A percentile compares a stretch with the other conserved stretches of the same genome.
Evolutionary conservation across 805 yeast genomes (phyloP).

Genomic region (Lachancea mirantina): DNA sequence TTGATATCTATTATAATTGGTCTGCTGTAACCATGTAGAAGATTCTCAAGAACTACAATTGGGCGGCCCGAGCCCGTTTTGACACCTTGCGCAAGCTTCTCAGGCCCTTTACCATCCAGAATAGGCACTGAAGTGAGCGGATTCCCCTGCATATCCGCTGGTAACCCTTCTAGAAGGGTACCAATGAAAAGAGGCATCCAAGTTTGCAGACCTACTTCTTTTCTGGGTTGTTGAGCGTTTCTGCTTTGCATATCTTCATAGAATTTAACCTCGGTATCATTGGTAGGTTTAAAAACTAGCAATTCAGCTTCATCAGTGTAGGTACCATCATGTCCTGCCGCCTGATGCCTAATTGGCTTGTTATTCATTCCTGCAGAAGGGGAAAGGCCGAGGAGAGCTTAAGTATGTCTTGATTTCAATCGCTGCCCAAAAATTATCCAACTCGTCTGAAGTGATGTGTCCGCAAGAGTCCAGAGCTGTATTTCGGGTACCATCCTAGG

Average conservation of each 20-base stretch:
- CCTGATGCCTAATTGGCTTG: conserved; percentile 64
- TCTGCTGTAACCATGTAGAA: conserved; percentile 47
- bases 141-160: conserved; percentile 1
- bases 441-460: too few species aligned
- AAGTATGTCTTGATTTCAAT: too few species aligned
- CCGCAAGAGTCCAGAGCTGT: conserved; percentile 1
- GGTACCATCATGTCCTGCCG: conserved; percentile 90
- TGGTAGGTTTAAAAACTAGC: conserved; percentile 65
- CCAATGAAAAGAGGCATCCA: conserved; percentile 30
- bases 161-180: conserved; percentile 19
- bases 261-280: conserved; percentile 64
- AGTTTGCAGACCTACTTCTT: conserved; percentile 20
- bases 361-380: too few species aligned
- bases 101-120: background rate
- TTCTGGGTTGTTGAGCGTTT: conserved; percentile 14
- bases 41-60: conserved; percentile 60
- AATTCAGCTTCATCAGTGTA: conserved; percentile 55
- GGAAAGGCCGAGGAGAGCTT: too few species aligned
- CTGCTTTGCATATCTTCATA: conserved; percentile 36
- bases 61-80: too few species aligned
- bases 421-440: too few species aligned
- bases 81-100: background rate
- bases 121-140: background rate
- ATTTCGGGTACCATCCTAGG: background rate
- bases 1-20: conserved; percentile 83